A percentile compares a stretch with the other conserved stretches of the same genome.
These are phyloP conservation scores for Penicillium vulpinum DNA, from an alignment of 2,329 filamentous ascomycete species.

Conservation along the genomic window DNA sequence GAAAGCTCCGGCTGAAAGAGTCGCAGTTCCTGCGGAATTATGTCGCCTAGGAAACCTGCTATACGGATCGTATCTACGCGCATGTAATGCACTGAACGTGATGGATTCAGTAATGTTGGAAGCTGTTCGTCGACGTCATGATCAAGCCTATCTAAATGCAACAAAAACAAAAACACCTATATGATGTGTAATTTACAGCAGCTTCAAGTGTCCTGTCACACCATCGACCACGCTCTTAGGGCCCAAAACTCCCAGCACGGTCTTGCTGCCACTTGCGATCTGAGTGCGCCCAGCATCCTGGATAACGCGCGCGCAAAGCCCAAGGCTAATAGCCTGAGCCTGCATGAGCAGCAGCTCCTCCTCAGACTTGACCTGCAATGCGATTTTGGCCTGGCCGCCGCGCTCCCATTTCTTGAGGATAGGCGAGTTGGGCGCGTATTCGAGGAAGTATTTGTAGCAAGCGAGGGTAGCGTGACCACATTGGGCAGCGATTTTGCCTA, in stretches of 20 bases:
- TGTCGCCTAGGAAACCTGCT: background rate
- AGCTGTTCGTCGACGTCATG: constrained; percentile 20
- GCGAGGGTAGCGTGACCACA: constrained; percentile 94
- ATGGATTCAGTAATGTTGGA: constrained; percentile 1
- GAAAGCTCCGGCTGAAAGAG: no score
- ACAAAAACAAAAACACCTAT: constrained; percentile 4
- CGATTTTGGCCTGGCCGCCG: constrained; percentile 87
- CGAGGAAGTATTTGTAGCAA: constrained; percentile 83
- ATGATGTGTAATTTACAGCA: constrained; percentile 58
- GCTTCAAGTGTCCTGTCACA: constrained; percentile 80
- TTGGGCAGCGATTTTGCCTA: constrained; percentile 96
- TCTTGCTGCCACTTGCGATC: constrained; percentile 89
- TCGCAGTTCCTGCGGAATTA: background rate
- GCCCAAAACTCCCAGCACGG: constrained; percentile 80
- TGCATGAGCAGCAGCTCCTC: constrained; percentile 75
- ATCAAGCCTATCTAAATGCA: constrained; percentile 11
- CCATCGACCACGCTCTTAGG: constrained; percentile 84
- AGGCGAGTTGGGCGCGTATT: constrained; percentile 53
- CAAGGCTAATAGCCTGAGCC: constrained; percentile 76
- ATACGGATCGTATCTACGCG: background rate
- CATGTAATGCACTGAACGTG: background rate
- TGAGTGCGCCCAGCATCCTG: constrained; percentile 96
- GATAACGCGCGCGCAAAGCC: constrained; percentile 85
- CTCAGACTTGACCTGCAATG: constrained; percentile 82
- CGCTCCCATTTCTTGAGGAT: constrained; percentile 83